Base-by-base conservation (phyloP, 1,284 basidiomycete genomes). In the Xerocomus nothofagi region DNA sequence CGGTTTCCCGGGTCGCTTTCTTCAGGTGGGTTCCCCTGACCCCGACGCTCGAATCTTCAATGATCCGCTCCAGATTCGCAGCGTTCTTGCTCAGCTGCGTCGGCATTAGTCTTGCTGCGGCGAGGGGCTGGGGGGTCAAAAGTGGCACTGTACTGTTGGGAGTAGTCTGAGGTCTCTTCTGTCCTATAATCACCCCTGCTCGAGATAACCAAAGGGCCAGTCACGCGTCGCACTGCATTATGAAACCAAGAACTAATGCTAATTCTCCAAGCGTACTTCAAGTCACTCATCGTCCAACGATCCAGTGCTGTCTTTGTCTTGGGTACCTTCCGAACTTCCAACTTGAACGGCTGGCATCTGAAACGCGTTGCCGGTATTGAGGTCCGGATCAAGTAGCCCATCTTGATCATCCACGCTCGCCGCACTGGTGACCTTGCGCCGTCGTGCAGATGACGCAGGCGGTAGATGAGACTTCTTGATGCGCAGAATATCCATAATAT, bases 1-100 rank as follows among this genome's bases (percentile, higher is more conserved):
- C 86, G 0, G 81, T 91, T 43, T 91, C 88, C 32, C 79, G 88
- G 14, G 76, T 88, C 39, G 88, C 89, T 38, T 91, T 91, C 73
- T 91, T 91, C 68, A 79, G 89, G 88, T 86, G 64, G 27, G 33
- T 29, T 45, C 26, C n/a, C 17, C 17, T 32, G 8, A 4, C 11
- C 17, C 14, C 42, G 18, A n/a, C 7, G 3, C 15, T 32, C 24
- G 3, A 26, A 12, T 11, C 2, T 27, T 34, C 31, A 49, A 45
- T 49, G 23, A 50, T 37, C 34, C 17, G 30, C 54, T 32, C 44
- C 47, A 91, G 88, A 54, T 91, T 91, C 65, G 76, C 86, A 3
- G 89, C 88, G 2, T 91, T 90, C 60, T 58, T 91, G 47, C 66
- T 91, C 39, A 91, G 89, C 62, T 91, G 88, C 61, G 73, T 91